phyloP scores from a whole-genome alignment of 1,284 basidiomycete genomes.

The Lentinula novae-zelandiae region DNA sequence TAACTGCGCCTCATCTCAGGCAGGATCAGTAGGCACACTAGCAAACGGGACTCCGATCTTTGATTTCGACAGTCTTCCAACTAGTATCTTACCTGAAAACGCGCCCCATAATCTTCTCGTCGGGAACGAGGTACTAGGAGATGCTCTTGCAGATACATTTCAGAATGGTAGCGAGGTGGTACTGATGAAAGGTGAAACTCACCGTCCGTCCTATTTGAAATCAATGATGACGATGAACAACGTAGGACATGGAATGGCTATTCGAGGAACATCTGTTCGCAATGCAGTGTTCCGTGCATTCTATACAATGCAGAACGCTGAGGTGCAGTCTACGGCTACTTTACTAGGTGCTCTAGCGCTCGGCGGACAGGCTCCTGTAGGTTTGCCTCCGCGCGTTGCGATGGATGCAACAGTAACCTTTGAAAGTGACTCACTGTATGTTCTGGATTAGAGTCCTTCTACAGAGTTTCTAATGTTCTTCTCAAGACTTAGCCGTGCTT shows the following conservation, averaged over 20 bases:
- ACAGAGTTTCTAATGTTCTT: background rate
- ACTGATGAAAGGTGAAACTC: conserved; percentile 17
- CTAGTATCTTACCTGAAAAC: conserved; percentile 11
- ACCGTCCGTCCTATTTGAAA: too few relatives aligned
- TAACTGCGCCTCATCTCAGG: background rate
- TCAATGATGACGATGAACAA: too few relatives aligned
- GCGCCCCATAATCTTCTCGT: conserved; percentile 16
- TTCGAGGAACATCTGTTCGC: conserved; percentile 17
- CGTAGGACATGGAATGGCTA: conserved; percentile 20
- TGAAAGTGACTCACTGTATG: conserved; percentile 7
- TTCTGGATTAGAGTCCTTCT: background rate
- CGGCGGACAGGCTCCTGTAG: conserved; percentile 8
- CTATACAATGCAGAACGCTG: conserved; percentile 18
- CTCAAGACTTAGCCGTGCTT: conserved; percentile 7
- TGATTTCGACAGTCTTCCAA: conserved; percentile 11
- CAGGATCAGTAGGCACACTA: conserved; percentile 10
- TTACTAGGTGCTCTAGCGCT: conserved; percentile 15
- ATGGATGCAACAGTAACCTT: conserved; percentile 15
- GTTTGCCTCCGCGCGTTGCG: conserved; percentile 13
- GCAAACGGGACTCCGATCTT: conserved; percentile 16
- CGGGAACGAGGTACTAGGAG: conserved; percentile 13
- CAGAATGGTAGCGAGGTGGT: conserved; percentile 14
- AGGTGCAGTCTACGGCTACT: conserved; percentile 16
- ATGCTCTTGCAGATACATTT: conserved; percentile 16
- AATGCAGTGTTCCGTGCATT: conserved; percentile 18